Evolutionary conservation across 2,329 filamentous ascomycete genomes (phyloP).

Genomic region (Corinectria fuckeliana): DNA sequence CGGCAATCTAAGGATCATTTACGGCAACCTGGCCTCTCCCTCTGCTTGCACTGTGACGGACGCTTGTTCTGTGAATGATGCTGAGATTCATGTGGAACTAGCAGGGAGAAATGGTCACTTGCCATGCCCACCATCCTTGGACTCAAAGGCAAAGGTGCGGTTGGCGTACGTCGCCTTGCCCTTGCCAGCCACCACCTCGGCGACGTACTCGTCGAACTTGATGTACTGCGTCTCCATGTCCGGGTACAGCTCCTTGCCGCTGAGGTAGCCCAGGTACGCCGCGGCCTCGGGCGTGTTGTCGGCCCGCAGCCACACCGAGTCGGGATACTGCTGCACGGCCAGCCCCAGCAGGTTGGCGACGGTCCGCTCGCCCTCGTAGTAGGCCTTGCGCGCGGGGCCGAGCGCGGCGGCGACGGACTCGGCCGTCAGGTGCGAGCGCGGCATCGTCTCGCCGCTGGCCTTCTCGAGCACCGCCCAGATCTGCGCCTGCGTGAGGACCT

Average conservation of each 20-base stretch:
- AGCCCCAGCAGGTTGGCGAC: background rate
- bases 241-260: constrained; percentile 60
- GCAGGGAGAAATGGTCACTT: no score
- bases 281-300: constrained; percentile 62
- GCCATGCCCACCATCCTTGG: background rate
- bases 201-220: background rate
- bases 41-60: background rate
- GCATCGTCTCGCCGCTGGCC: constrained; percentile 54
- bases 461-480: constrained; percentile 54
- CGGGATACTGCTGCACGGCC: background rate
- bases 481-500: constrained; percentile 52
- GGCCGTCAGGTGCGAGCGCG: constrained; percentile 15
- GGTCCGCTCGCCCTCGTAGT: background rate
- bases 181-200: background rate
- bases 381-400: background rate
- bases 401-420: background rate
- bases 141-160: background rate
- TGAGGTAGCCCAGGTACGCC: constrained; percentile 60
- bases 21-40: background rate
- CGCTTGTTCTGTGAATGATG: background rate
- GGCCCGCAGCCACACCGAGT: constrained; percentile 40
- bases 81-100: no score
- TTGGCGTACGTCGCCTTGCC: background rate
- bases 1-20: background rate
- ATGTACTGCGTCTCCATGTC: background rate